These are phyloP conservation scores for Coprinopsis sp. DNA, from an alignment of 768 basidiomycete species.

Conservation along the genomic window DNA sequence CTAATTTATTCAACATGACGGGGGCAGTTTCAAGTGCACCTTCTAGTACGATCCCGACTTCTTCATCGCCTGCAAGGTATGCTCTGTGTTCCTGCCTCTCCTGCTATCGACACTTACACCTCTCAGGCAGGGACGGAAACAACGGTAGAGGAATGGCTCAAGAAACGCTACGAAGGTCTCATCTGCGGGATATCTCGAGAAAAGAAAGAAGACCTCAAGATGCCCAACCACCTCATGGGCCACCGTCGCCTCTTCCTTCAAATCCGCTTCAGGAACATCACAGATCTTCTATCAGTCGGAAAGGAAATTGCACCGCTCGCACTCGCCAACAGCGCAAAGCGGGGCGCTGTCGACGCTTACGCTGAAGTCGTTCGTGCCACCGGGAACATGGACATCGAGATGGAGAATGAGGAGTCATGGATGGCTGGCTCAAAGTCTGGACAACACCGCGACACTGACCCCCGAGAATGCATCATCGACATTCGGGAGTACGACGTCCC, in stretches of 20 bases:
- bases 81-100: slow-evolving; percentile 16
- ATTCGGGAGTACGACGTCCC: slow-evolving; percentile 95
- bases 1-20: slow-evolving; percentile 97
- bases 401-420: slow-evolving; percentile 48
- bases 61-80: slow-evolving; percentile 84
- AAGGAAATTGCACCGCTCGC: slow-evolving; percentile 89
- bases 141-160: slow-evolving; percentile 90
- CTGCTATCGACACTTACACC: slow-evolving; percentile 2
- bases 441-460: slow-evolving; percentile 44
- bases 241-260: slow-evolving; percentile 85
- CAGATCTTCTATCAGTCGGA: slow-evolving; percentile 82
- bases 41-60: slow-evolving; percentile 94
- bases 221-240: slow-evolving; percentile 97
- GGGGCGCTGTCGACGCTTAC: slow-evolving; percentile 94
- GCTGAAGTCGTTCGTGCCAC: slow-evolving; percentile 91
- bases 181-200: slow-evolving; percentile 74
- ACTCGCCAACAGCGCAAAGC: slow-evolving; percentile 83
- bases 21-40: slow-evolving; percentile 93
- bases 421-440: slow-evolving; percentile 1
- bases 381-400: slow-evolving; percentile 58
- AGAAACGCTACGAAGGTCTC: slow-evolving; percentile 88
- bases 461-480: slow-evolving; percentile 90
- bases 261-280: slow-evolving; percentile 88
- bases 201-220: slow-evolving; percentile 88
- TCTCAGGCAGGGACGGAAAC: slow-evolving; percentile 72